Base-by-base conservation (phyloP, 129 eudicot genomes). In the Tagetes erecta region DNA sequence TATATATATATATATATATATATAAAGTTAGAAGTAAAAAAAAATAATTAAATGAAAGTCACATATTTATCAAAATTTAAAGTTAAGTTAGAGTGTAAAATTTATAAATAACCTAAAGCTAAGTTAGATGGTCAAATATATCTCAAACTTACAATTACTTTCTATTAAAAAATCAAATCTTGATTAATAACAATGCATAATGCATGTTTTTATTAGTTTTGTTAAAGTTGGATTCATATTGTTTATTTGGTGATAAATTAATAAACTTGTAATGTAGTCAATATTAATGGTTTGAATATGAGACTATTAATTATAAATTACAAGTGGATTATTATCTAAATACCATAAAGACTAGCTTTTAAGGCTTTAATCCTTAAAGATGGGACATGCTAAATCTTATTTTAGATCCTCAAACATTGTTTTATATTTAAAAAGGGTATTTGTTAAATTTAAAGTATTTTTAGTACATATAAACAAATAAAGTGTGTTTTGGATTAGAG, bases 331-430 rank as follows among this genome's bases (percentile, higher is more conserved):
- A 30, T 31, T 57, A 57, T 57, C 38, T 57, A 30, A 62, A 62
- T 12, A 62, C 45, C 1, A 4, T 36, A 36, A 62, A 62, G 9
- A 36, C 45, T 62, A 75, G 40, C 82, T 83, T 71, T 64, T 35
- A 38, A 80, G 47, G 55, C 81, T 83, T 83, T 86, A 80, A 83
- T 34, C 80, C 64, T 68, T 53, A 69, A 74, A 83, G 77, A 50
- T 70, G 46, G 69, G 79, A 75, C 76, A 70, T 63, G 14, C 60
- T 80, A 83, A 71, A 64, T 78, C 75, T 68, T 68, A 68, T 56
- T 71, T 36, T 81, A 81, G 83, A 85, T 85, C 69, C 71, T 52
- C 31, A 11, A 35, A 77, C 66, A 55, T 68, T 49, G 30, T 66
- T 53, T 75, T 70, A 41, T 60, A 8, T 39, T 70, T 4, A 39